These are phyloP conservation scores for Pyrenophora seminiperda DNA, from an alignment of 2,329 filamentous ascomycete species.

Conservation along the genomic window DNA sequence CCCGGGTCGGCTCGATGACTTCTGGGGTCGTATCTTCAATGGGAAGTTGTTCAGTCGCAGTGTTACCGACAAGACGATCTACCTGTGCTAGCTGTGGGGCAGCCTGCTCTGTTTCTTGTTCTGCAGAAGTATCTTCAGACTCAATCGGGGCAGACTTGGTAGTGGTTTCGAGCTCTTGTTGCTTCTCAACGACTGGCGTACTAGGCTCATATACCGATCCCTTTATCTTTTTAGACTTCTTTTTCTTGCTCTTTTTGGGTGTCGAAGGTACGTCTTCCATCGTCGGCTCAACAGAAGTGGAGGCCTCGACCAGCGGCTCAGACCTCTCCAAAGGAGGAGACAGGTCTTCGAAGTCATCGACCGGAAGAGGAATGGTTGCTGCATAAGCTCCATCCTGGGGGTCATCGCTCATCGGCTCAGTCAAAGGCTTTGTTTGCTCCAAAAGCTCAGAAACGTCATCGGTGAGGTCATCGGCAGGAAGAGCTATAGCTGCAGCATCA, in stretches of 20 bases:
- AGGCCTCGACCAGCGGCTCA: neutral
- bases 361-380: too few species aligned
- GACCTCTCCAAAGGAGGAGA: neutral
- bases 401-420: slow-evolving; percentile 11
- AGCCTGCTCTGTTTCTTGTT: slow-evolving; percentile 2
- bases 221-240: slow-evolving; percentile 33
- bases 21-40: neutral
- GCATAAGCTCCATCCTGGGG: neutral
- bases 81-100: neutral
- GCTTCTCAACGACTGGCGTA: slow-evolving; percentile 17
- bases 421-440: neutral
- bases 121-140: neutral
- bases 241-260: slow-evolving; percentile 34
- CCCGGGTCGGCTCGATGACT: neutral
- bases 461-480: slow-evolving; percentile 4
- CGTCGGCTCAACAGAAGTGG: too few species aligned
- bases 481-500: slow-evolving; percentile 7
- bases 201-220: slow-evolving; percentile 16
- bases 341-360: neutral
- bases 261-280: neutral
- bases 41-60: neutral
- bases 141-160: neutral
- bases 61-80: neutral
- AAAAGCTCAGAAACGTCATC: slow-evolving; percentile 2
- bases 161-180: slow-evolving; percentile 6